Percentiles rank a stretch among this genome's conserved stretches.
phyloP scores from a whole-genome alignment of 2,329 filamentous ascomycete species.

The Waltergamsia citrina region DNA sequence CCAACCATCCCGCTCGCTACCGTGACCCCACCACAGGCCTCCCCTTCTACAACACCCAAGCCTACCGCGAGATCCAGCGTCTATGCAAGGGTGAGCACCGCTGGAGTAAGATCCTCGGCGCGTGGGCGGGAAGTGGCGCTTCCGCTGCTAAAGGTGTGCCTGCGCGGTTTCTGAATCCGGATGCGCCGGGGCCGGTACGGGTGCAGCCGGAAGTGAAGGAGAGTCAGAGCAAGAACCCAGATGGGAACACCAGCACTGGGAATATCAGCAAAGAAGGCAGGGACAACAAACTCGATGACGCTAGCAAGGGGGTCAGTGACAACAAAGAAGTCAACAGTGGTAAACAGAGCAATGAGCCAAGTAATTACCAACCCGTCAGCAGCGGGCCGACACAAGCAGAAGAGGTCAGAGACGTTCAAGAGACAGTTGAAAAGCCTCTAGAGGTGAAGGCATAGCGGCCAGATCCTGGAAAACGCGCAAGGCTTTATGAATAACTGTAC shows the following conservation, averaged over 20 bases:
- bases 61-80: slow-evolving; percentile 74
- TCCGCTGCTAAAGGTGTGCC: slow-evolving; percentile 69
- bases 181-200: slow-evolving; percentile 7
- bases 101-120: slow-evolving; percentile 74
- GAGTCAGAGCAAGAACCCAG: slow-evolving; percentile 10
- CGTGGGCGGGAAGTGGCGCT: slow-evolving; percentile 65
- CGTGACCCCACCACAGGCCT: slow-evolving; percentile 78
- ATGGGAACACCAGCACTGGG: slow-evolving; percentile 3
- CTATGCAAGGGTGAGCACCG: slow-evolving; percentile 64
- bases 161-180: slow-evolving; percentile 53
- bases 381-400: no score
- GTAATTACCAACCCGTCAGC: no score
- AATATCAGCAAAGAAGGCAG: slow-evolving; percentile 9
- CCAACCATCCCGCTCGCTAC: slow-evolving; percentile 71
- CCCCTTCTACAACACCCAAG: slow-evolving; percentile 68
- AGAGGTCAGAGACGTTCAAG: no score
- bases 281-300: neutral
- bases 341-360: no score
- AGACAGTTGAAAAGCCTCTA: no score
- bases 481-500: no score
- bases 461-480: no score
- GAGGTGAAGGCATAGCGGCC: no score
- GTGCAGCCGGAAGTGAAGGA: slow-evolving; percentile 12
- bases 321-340: no score
- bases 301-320: no score